Base-by-base conservation (phyloP, 1,139 yeast species). In the Blastobotrys elegans region DNA sequence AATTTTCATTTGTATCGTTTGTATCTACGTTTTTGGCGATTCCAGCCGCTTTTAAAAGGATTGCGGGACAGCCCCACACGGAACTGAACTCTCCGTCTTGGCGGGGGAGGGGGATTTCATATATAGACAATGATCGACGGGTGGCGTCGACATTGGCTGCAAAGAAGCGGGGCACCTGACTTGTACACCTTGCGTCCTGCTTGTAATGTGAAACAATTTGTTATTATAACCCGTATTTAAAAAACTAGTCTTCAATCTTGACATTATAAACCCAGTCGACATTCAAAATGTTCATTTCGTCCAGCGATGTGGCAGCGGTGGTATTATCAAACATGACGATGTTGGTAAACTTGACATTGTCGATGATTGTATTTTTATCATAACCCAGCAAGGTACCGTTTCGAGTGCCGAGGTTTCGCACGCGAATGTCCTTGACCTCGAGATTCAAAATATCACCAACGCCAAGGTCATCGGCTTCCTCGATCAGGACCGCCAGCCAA, bases 301-400 rank as follows among this genome's bases (percentile, higher is more conserved):
- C 37, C 22, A 33, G 37, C 22, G 37, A 11, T 6, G 22, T 33
- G 16, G 37, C 37, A 33, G 22, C 37, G 16, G 37, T 33, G 37
- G 37, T 16, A 21, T 33, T 33, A 21, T 33, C 37, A 18, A 33
- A 18, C 22, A 33, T 33, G 13, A 33, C 6, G 16, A 33, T 33
- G 20, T 33, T 33, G 13, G 11, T 14, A 10, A 33, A 18, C 16
- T 8, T 16, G n/a, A 33, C 37, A 16, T 14, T 14, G 22, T 33
- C 37, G 16, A 33, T 33, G 13, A 33, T 16, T 8, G 22, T 6
- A 18, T 16, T 10, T 13, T 13, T 13, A 18, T 33, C 22, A 18
- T 33, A 33, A 16, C 37, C 37, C 13, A 10, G 20, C 20, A 33
- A 16, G 7, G 37, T 33, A 18, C 37, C 37, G 22, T 16, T 16